A percentile compares a stretch with the other conserved stretches of the same genome.
These are phyloP conservation scores for Jackrogersella multiformis DNA, from an alignment of 495 filamentous ascomycete genomes.

Conservation along the genomic window DNA sequence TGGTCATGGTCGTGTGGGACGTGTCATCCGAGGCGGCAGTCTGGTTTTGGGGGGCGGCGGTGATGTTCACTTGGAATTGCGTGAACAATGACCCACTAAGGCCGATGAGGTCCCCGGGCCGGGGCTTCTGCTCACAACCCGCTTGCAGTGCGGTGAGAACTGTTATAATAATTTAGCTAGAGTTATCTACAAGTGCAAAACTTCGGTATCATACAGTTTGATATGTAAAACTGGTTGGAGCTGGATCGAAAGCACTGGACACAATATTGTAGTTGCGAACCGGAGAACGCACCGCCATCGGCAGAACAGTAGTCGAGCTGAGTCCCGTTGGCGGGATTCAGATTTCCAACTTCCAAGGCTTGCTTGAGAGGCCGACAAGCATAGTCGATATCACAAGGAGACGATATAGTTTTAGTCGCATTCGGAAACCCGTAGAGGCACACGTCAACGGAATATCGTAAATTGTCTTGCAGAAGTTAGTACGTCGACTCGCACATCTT, in stretches of 20 bases:
- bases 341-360: slow-evolving; percentile 36
- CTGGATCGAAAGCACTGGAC: slow-evolving; percentile 45
- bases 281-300: slow-evolving; percentile 28
- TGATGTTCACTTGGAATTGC: slow-evolving; percentile 47
- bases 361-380: slow-evolving; percentile 41
- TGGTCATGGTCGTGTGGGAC: slow-evolving; percentile 43
- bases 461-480: slow-evolving; percentile 45
- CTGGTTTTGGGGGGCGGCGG: slow-evolving; percentile 34
- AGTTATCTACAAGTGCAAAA: not conserved
- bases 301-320: slow-evolving; percentile 46
- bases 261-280: slow-evolving; percentile 35
- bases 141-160: slow-evolving; percentile 52
- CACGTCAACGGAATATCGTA: slow-evolving; percentile 53
- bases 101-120: slow-evolving; percentile 45
- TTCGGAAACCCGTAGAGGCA: slow-evolving; percentile 51
- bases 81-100: slow-evolving; percentile 50
- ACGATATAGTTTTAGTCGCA: slow-evolving; percentile 36
- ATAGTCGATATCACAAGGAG: slow-evolving; percentile 45
- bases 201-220: slow-evolving; percentile 43
- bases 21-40: slow-evolving; percentile 20
- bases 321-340: slow-evolving; percentile 32
- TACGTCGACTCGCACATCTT: not conserved
- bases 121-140: slow-evolving; percentile 53
- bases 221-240: slow-evolving; percentile 39
- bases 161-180: no score